Evolutionary conservation across 2,329 filamentous ascomycete species (phyloP).

Genomic region (Phyllachora maydis): DNA sequence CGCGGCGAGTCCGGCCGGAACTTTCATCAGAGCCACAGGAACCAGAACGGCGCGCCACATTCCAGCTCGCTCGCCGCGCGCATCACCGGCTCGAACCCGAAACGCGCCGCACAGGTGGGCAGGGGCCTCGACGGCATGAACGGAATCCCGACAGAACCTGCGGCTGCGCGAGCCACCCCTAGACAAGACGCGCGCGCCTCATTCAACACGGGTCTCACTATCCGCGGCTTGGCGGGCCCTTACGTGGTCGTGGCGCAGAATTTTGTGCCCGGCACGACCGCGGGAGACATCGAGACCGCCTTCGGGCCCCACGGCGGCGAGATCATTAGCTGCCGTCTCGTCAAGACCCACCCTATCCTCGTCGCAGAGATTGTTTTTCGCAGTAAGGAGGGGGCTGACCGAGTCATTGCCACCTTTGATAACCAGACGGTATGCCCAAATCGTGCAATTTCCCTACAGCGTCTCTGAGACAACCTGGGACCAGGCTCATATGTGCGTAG

Average conservation of each 20-base stretch:
- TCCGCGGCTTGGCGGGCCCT: conserved; percentile 53
- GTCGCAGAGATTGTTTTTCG: conserved; percentile 62
- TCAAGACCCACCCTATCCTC: conserved; percentile 48
- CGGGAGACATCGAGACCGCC: conserved; percentile 64
- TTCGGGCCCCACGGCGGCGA: conserved; percentile 57
- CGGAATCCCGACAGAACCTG: conserved; percentile 15
- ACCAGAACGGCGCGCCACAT: conserved; percentile 10
- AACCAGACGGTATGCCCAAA: conserved; percentile 46
- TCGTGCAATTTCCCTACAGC: too few relatives aligned
- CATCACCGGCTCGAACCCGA: conserved; percentile 6
- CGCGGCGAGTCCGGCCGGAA: conserved; percentile 8
- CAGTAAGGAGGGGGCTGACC: conserved; percentile 51
- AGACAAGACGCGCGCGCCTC: conserved; percentile 2
- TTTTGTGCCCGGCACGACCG: conserved; percentile 64
- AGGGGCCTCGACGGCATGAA: conserved; percentile 21
- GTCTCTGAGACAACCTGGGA: too few relatives aligned
- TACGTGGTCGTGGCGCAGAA: conserved; percentile 60
- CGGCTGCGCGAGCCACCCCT: conserved; percentile 3
- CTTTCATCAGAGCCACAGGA: too few relatives aligned
- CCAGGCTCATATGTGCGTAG: conserved; percentile 13
- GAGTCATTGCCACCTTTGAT: conserved; percentile 57
- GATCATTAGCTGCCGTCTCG: conserved; percentile 43
- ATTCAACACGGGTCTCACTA: conserved; percentile 34
- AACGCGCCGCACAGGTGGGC: conserved; percentile 18
- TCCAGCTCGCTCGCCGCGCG: conserved; percentile 19